Conservation (phyloP, 2,329 filamentous ascomycete genomes). For the Microcera coccophila region DNA sequence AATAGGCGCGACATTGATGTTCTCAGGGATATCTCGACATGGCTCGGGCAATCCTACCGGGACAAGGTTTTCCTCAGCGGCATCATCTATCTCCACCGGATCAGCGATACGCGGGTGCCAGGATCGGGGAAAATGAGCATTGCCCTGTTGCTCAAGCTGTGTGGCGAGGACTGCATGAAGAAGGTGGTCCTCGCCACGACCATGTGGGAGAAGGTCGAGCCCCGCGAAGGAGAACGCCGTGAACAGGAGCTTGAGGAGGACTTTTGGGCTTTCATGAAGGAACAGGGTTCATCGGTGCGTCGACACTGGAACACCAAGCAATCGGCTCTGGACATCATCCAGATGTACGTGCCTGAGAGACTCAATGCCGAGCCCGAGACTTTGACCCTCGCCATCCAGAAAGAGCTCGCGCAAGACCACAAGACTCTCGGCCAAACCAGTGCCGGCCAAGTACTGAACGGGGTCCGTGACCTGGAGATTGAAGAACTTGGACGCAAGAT, state of each 20-base stretch:
- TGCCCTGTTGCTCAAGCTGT: background rate
- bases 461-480: background rate
- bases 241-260: background rate
- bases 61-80: constrained; percentile 1
- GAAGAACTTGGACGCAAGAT: background rate
- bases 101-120: constrained; percentile 5
- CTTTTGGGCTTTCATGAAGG: background rate
- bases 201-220: constrained; percentile 1
- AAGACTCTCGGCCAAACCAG: background rate
- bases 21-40: constrained; percentile 3
- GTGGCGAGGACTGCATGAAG: constrained; percentile 2
- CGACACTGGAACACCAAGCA: background rate
- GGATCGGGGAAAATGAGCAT: constrained; percentile 3
- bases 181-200: constrained; percentile 9
- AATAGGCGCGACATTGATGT: constrained; percentile 4
- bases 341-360: background rate
- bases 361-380: background rate
- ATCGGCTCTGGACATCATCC: background rate
- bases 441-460: background rate
- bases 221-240: background rate
- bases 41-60: constrained; percentile 1
- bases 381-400: background rate
- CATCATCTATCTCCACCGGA: constrained; percentile 6
- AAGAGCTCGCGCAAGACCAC: background rate
- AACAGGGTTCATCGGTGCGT: background rate